Percentiles rank a stretch among this genome's conserved stretches.
Evolutionary conservation across 495 filamentous ascomycete genomes (phyloP).

Genomic region (Penicillium samsonianum): DNA sequence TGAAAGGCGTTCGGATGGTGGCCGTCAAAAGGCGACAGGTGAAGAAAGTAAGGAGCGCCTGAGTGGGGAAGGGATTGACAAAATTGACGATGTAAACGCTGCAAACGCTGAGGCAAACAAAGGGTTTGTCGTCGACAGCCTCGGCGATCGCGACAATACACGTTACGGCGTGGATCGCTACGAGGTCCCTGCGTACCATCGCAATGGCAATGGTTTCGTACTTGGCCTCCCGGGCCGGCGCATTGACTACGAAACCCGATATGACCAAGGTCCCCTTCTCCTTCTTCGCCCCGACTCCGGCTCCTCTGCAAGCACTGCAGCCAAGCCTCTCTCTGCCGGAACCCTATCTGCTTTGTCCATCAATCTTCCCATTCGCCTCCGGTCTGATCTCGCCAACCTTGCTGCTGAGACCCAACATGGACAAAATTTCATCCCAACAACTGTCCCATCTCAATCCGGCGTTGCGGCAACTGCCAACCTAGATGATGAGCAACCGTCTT

Average conservation of each 20-base stretch:
- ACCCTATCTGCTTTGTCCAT: background rate
- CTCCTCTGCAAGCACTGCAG: background rate
- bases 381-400: background rate
- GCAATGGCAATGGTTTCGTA: slow-evolving; percentile 58
- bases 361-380: slow-evolving; percentile 21
- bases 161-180: slow-evolving; percentile 64
- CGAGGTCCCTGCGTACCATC: slow-evolving; percentile 58
- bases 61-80: background rate
- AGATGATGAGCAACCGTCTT: slow-evolving; percentile 56
- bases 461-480: slow-evolving; percentile 22
- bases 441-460: background rate
- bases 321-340: slow-evolving; percentile 2
- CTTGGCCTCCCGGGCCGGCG: slow-evolving; percentile 53
- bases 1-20: background rate
- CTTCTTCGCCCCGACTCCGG: slow-evolving; percentile 36
- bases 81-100: background rate
- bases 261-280: slow-evolving; percentile 48
- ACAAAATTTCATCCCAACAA: slow-evolving; percentile 3
- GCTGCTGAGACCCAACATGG: background rate
- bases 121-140: slow-evolving; percentile 52
- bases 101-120: background rate
- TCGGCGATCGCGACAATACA: slow-evolving; percentile 63
- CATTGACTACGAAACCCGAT: slow-evolving; percentile 55
- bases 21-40: background rate
- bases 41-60: background rate